Base-by-base conservation (phyloP, 768 basidiomycete species). In the Boletellus emodensis region DNA sequence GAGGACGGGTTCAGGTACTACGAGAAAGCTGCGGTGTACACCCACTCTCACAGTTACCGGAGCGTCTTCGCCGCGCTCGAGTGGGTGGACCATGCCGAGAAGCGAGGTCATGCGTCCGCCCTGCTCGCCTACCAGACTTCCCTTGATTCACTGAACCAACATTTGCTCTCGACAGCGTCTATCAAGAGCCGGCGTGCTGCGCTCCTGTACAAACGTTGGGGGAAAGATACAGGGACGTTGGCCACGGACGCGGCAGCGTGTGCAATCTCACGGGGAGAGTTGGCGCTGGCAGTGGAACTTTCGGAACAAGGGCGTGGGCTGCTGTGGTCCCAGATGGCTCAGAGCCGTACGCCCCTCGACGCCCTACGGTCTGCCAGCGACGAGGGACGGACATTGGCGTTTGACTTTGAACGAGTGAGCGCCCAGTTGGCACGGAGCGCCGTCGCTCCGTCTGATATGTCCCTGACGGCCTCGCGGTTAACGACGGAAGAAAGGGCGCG, bases 291-390 rank as follows among this genome's bases (percentile, higher is more conserved):
- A 36, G 52, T 74, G 8, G 70, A 74, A 41, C 67, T 72, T 57
- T 62, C 72, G 5, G 67, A 68, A 40, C 64, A 70, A 28, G 66
- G 68, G 2, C 58, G 66, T 6, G 60, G 62, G 3, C 32, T 70
- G 3, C 24, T 70, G 26, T 69, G 67, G 67, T 59, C 68, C 1
- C 61, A 66, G 11, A 30, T 70, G 48, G 51, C 58, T 1, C 62
- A 64, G 24, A 61, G 53, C 33, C 61, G 58, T 17, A 62, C 59
- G 7, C 56, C 68, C 4, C 50, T 70, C 4, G 64, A 69, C 3
- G 51, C 24, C 1, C 37, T 69, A 9, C 63, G 60, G 9, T 54
- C 41, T 0, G 15, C 52, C 6, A 40, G 62, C 15, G 52, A 51
- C 0, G 42, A 30, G 6, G 64, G 64, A 12, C 37, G 30, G 10